Evolutionary conservation across 345 rosid genomes (phyloP).

Genomic region (Aquilaria yunnanensis): DNA sequence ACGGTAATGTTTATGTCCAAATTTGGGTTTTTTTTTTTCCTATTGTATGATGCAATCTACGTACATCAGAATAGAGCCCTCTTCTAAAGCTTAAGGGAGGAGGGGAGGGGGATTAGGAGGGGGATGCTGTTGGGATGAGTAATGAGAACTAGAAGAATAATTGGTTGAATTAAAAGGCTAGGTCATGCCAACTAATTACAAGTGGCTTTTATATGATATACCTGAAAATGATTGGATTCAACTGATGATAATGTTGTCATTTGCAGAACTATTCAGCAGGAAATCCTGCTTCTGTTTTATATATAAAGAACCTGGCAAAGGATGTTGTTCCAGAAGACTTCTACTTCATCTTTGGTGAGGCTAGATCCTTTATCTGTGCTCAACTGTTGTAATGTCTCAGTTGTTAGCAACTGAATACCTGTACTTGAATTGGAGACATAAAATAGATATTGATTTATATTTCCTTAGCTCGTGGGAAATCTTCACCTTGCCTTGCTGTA

Average conservation of each 20-base stretch:
- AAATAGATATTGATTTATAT: neutral
- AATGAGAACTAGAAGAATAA: too few species aligned
- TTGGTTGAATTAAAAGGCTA: too few species aligned
- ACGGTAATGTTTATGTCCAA: too few species aligned
- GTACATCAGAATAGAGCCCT: too few species aligned
- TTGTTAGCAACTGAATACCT: neutral
- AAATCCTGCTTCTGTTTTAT: constrained; percentile 71
- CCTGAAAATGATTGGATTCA: too few species aligned
- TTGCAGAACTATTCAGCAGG: constrained; percentile 89
- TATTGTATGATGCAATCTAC: too few species aligned
- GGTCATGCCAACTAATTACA: too few species aligned
- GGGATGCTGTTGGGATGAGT: too few species aligned
- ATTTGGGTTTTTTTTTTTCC: too few species aligned
- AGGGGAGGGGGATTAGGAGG: too few species aligned
- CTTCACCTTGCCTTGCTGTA: neutral
- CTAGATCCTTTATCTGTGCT: neutral
- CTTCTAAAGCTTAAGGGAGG: too few species aligned
- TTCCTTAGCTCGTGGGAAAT: neutral
- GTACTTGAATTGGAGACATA: neutral
- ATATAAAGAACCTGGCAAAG: constrained; percentile 88
- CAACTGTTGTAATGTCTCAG: neutral
- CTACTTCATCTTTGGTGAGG: constrained; percentile 78
- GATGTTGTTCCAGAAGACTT: constrained; percentile 75
- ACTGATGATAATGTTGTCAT: constrained; percentile 4
- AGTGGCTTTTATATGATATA: too few species aligned